Base-by-base conservation (phyloP, 2,329 filamentous ascomycete species). In the Zopfia rhizophila region DNA sequence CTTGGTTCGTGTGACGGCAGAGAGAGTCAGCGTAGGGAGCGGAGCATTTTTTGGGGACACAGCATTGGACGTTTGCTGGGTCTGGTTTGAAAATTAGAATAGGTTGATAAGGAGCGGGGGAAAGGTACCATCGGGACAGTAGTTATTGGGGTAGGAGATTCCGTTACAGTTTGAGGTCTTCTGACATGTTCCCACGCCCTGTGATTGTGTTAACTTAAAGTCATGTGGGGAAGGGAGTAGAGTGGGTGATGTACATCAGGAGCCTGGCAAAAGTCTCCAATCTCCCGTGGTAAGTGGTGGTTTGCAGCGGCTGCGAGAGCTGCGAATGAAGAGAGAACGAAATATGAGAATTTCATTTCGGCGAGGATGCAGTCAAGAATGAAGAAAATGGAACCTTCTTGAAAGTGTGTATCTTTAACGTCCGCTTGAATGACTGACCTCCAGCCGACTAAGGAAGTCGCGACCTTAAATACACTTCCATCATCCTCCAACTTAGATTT, bases 11-110 rank as follows among this genome's bases (percentile, higher is more conserved):
- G 25, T 48, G 30, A 14, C 45, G 45, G 36, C 45, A 48, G 22
- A 37, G 30, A 4, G 37, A 41, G n/a, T 13, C 28, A 7, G 36
- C n/a, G 31, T 42, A 37, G 38, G 37, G 45, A 4, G 38, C 30
- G 18, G 45, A 48, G 27, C 45, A 48, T 48, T 48, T 48, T 18
- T 42, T 31, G n/a, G 45, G 45, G 19, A 48, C 38, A 13, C 45
- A 48, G 21, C 45, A 48, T 38, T 42, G 45, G 17, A 48, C 32
- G 31, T 41, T 27, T 19, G 21, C 38, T 10, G 31, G 23, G 27
- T 13, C 16, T n/a, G 31, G n/a, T 27, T 27, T 27, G 24, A 27
- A 27, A n/a, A 27, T 38, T 22, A 38, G 32, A 2, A 39, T 21
- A 23, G 19, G 28, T 27, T 32, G 23, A 12, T 22, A 30, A 19